Base-by-base conservation (phyloP, 805 yeast species). In the Myxozyma monticola region DNA sequence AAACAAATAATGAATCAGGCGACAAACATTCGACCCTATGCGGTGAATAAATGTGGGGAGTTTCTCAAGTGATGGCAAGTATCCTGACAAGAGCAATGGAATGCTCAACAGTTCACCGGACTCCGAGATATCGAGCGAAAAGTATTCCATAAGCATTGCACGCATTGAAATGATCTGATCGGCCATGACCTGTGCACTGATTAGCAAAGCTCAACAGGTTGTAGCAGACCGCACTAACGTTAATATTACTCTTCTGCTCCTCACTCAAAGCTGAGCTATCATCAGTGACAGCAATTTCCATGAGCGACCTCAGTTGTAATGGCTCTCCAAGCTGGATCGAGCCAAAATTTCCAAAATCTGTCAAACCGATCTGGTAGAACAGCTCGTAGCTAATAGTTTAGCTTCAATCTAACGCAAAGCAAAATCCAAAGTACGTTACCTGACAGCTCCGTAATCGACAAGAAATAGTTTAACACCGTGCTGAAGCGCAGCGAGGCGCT, bases 271-370 rank as follows among this genome's bases (percentile, higher is more conserved):
- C 5, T 40, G 59, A 8, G 3, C 33, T 57, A n/a, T n/a, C n/a
- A n/a, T n/a, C n/a, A n/a, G n/a, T n/a, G n/a, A n/a, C 12, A 12
- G 25, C 20, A 9, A 20, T 15, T 1, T 60, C 57, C 8, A 82
- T 61, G 3, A 80, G 57, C 0, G 71, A 69, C 10, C 60, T 54
- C 0, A 77, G 56, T 8, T 71, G 56, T 6, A 76, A 42, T 2
- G 69, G 67, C 3, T 64, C 62, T 42, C 52, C 66, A 0, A 83
- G 65, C 21, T 65, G 61, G 1, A 84, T 71, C 5, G 65, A 66
- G 1, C 99, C 98, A 68, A 80, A 91, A 62, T 89, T 90, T 37
- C 84, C 78, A 67, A 93, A 88, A 51, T 87, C 88, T 0, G 84
- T 69, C 12, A 93, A 67, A 0, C 85, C 88, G 3, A 85, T 69